A percentile compares a stretch with the other conserved stretches of the same genome.
These are phyloP conservation scores for Rosa multiflora DNA, from an alignment of 306 rosid species.

Conservation along the genomic window DNA sequence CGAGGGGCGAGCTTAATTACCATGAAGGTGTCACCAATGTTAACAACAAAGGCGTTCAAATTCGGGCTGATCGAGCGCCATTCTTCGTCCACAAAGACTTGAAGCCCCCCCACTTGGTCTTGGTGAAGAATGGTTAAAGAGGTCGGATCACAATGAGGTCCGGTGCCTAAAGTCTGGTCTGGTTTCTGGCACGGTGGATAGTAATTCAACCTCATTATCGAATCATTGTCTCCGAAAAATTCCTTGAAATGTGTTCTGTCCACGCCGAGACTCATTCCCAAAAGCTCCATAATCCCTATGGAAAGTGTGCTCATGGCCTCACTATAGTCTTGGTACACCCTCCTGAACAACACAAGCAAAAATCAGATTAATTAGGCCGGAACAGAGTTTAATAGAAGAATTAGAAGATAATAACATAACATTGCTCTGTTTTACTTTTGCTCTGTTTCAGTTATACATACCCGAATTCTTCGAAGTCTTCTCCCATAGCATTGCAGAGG, in stretches of 20 bases:
- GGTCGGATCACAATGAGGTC: conserved; percentile 98
- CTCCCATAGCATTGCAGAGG: conserved; percentile 47
- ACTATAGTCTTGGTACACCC: conserved; percentile 70
- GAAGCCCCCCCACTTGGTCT: conserved; percentile 86
- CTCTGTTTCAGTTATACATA: conserved; percentile 20
- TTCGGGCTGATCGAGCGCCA: conserved; percentile 83
- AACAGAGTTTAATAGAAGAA: conserved; percentile 12
- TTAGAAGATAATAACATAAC: neutral
- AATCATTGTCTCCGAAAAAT: conserved; percentile 67
- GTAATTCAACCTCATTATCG: conserved; percentile 92
- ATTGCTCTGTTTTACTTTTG: neutral
- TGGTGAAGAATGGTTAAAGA: conserved; percentile 93
- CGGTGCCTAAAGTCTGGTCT: conserved; percentile 79
- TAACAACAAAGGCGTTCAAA: conserved; percentile 81
- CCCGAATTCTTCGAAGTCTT: conserved; percentile 67
- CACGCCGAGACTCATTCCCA: conserved; percentile 88
- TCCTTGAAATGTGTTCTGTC: conserved; percentile 54
- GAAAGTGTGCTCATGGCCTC: conserved; percentile 91
- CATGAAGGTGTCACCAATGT: conserved; percentile 99
- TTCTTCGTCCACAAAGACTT: conserved; percentile 77
- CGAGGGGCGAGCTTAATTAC: conserved; percentile 26
- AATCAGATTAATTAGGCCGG: neutral
- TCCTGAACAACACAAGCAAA: conserved; percentile 30
- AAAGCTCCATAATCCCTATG: conserved; percentile 84
- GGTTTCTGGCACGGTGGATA: conserved; percentile 95